Base-by-base conservation (phyloP, 2,329 filamentous ascomycete species). In the Aspergillus novoparasiticus region DNA sequence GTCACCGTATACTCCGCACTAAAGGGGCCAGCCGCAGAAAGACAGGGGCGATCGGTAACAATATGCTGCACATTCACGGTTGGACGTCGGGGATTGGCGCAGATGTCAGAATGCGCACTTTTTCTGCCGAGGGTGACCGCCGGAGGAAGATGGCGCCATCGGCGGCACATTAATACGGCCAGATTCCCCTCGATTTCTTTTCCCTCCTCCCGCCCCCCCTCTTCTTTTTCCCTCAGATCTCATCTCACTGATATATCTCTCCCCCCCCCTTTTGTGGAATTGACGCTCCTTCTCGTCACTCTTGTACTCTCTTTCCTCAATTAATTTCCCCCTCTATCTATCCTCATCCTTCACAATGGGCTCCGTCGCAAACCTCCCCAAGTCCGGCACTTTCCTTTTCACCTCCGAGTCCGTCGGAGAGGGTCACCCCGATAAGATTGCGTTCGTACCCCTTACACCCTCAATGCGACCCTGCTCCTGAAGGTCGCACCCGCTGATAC, bases 341-440 rank as follows among this genome's bases (percentile, higher is more conserved):
- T 30, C 57, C 55, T 66, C 63, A 65, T 68, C 58, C 61, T 63
- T 80, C 84, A 88, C 77, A 82, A 90, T 90, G 88, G 80, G 81
- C 78, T 86, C 85, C 80, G 79, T 84, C 69, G 76, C 78, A 51
- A 51, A 51, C 71, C 81, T 78, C 75, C 70, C 76, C 66, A 79
- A 72, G 64, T 57, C 70, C 39, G 90, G 89, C 69, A 91, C 88
- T 73, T 94, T 94, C 85, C 87, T 94, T 71, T 94, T 94, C 87
- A 95, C 92, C 75, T 95, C 91, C 81, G 92, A 95, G 83, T 94
- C 91, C 63, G 92, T 94, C 76, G 92, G 91, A 79, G 92, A 94
- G 84, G 91, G 92, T 72, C 93, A 96, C 85, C 92, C 93, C 76
- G 93, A 96, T 83, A 97, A 97, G 90, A 97, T 97, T 79, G 92